Evolutionary conservation across 2,329 filamentous ascomycete species (phyloP).

Genomic region (Botryotinia convoluta): DNA sequence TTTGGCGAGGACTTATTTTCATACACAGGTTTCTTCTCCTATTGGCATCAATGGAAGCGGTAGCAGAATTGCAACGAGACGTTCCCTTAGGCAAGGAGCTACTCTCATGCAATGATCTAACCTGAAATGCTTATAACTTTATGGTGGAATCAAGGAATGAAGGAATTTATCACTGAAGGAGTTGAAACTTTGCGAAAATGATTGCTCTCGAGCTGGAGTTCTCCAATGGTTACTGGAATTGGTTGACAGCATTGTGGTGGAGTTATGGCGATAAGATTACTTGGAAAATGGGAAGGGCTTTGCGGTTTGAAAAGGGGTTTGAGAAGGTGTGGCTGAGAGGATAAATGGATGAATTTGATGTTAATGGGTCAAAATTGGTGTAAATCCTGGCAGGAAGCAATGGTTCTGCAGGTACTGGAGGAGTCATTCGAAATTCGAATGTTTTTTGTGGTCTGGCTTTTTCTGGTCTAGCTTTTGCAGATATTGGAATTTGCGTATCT

Average conservation of each 20-base stretch:
- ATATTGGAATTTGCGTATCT: not conserved
- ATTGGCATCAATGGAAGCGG: not conserved
- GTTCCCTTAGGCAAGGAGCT: not conserved
- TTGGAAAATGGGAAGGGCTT: not conserved
- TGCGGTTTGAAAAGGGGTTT: not conserved
- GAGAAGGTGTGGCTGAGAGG: fast-evolving
- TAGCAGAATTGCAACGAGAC: not conserved
- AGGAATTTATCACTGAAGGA: not conserved
- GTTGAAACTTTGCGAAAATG: not conserved
- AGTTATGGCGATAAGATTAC: not conserved
- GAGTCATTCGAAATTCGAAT: not conserved
- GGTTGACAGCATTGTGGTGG: not conserved
- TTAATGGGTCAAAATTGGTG: not conserved
- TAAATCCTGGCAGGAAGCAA: not conserved
- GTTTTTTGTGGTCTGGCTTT: not conserved
- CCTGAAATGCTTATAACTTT: not conserved
- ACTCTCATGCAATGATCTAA: not conserved
- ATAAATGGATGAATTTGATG: not conserved
- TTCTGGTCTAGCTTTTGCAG: not conserved
- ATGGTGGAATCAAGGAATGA: not conserved
- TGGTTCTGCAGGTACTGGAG: not conserved
- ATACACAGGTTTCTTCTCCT: not conserved
- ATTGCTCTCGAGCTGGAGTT: not conserved
- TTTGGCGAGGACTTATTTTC: not conserved
- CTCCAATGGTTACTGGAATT: not conserved